Percentiles rank a stretch among this genome's conserved stretches.
Evolutionary conservation across 139 green algal genomes (phyloP).

Genomic region (Chlorella vulgaris): DNA sequence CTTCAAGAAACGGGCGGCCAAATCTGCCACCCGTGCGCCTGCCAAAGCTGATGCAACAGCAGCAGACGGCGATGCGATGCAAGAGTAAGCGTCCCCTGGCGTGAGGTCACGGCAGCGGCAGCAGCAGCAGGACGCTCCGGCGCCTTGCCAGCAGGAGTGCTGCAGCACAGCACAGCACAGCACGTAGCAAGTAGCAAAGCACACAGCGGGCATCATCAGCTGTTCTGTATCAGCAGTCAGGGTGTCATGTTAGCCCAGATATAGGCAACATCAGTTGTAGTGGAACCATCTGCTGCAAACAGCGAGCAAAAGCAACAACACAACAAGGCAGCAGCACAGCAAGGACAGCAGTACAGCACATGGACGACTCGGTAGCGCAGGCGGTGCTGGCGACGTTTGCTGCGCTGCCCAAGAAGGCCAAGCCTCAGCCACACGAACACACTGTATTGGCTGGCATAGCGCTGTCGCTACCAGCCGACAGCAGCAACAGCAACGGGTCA

Average conservation of each 20-base stretch:
- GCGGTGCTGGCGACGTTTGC: slow-evolving; percentile 51
- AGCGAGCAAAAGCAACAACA: too few species aligned
- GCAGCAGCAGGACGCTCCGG: not conserved
- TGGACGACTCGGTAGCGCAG: slow-evolving; percentile 24
- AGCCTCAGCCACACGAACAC: slow-evolving; percentile 79
- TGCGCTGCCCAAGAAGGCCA: slow-evolving; percentile 72
- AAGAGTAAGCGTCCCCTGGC: slow-evolving; percentile 6
- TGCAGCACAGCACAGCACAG: not conserved
- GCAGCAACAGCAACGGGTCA: not conserved
- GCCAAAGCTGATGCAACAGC: slow-evolving; percentile 2
- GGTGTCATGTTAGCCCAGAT: too few species aligned
- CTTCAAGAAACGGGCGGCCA: slow-evolving; percentile 15
- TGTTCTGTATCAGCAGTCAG: too few species aligned
- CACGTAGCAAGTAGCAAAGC: not conserved
- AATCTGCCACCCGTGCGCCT: not conserved
- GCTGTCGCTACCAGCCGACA: slow-evolving; percentile 10
- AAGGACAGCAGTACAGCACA: not conserved
- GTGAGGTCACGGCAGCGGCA: not conserved
- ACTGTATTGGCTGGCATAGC: slow-evolving; percentile 76
- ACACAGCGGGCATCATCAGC: not conserved
- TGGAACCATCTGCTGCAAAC: too few species aligned
- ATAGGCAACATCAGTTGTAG: too few species aligned
- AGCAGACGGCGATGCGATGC: not conserved
- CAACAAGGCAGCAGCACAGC: not conserved
- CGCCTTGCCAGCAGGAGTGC: not conserved